phyloP scores from a whole-genome alignment of 2,329 filamentous ascomycete genomes.

The Sporothrix sp. region DNA sequence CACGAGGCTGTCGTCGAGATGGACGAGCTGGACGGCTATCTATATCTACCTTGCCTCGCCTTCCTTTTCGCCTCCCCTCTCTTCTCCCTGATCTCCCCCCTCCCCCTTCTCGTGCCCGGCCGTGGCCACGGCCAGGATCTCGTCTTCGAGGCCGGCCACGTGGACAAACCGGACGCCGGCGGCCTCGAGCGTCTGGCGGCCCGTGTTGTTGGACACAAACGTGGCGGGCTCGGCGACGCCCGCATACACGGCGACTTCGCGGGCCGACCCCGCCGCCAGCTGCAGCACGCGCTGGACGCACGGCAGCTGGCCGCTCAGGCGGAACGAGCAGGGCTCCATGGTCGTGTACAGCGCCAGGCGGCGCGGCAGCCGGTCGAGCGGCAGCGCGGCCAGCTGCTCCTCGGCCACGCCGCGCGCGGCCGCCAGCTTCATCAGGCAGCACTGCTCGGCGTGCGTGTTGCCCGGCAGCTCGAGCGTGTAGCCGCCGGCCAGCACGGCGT shows the following conservation, averaged over 20 bases:
- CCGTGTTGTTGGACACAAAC: conserved; percentile 77
- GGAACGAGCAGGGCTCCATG: conserved; percentile 73
- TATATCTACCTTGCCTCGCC: not conserved
- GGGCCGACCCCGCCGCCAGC: conserved; percentile 30
- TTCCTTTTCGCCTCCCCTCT: not conserved
- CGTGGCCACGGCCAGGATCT: conserved; percentile 73
- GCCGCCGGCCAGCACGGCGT: conserved; percentile 26
- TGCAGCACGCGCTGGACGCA: conserved; percentile 72
- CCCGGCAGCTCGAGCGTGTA: conserved; percentile 85
- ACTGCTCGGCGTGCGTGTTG: conserved; percentile 96
- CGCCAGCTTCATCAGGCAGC: conserved; percentile 68
- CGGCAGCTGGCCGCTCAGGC: conserved; percentile 63
- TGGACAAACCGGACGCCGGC: conserved; percentile 66
- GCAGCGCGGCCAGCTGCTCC: conserved; percentile 39
- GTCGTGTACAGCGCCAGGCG: conserved; percentile 73
- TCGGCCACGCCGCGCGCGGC: conserved; percentile 39
- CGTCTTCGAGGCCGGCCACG: conserved; percentile 64
- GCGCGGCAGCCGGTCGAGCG: conserved; percentile 28
- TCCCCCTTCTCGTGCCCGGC: conserved; percentile 75
- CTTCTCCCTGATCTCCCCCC: not conserved
- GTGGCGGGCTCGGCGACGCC: conserved; percentile 83
- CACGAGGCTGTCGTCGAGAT: too few species aligned
- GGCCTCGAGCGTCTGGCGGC: conserved; percentile 57
- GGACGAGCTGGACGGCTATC: too few species aligned
- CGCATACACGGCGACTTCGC: conserved; percentile 58